These are phyloP conservation scores for Silene noctiflora DNA, from an alignment of 179 eudicot species.

Conservation along the genomic window DNA sequence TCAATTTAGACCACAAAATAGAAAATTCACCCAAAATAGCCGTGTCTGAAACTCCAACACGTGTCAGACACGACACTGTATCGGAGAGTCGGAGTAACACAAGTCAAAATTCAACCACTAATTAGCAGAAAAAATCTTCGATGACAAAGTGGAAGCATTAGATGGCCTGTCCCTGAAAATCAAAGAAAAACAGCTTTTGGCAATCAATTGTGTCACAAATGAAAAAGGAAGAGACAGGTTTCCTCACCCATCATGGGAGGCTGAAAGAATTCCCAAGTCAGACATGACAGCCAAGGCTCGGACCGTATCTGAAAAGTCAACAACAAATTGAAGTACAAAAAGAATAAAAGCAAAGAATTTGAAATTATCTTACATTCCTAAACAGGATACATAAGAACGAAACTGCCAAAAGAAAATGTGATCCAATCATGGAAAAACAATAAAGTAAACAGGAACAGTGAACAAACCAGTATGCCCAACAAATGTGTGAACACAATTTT, in stretches of 20 bases:
- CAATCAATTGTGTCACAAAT: background rate
- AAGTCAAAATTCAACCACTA: too few relatives aligned
- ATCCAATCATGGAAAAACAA: background rate
- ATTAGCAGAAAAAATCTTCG: too few relatives aligned
- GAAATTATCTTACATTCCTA: background rate
- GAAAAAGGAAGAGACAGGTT: conserved; percentile 17
- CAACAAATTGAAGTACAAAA: background rate
- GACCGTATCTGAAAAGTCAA: conserved; percentile 73
- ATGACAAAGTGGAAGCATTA: too few relatives aligned
- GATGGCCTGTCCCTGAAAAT: background rate
- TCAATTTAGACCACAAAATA: too few relatives aligned
- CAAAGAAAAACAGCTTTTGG: background rate
- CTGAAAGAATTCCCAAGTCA: conserved; percentile 77
- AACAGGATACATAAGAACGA: conserved; percentile 1
- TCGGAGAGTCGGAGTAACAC: too few relatives aligned
- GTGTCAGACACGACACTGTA: too few relatives aligned
- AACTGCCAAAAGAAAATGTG: conserved; percentile 1
- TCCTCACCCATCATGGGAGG: conserved; percentile 94
- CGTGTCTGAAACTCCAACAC: too few relatives aligned
- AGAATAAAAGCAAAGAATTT: background rate
- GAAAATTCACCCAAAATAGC: too few relatives aligned
- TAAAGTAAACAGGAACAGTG: background rate
- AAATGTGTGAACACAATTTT: conserved; percentile 64
- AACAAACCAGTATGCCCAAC: conserved; percentile 71
- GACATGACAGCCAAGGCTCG: conserved; percentile 86